A percentile compares a stretch with the other conserved stretches of the same genome.
Conservation (phyloP, 1,284 basidiomycete genomes). For the Stereum hirsutum region DNA sequence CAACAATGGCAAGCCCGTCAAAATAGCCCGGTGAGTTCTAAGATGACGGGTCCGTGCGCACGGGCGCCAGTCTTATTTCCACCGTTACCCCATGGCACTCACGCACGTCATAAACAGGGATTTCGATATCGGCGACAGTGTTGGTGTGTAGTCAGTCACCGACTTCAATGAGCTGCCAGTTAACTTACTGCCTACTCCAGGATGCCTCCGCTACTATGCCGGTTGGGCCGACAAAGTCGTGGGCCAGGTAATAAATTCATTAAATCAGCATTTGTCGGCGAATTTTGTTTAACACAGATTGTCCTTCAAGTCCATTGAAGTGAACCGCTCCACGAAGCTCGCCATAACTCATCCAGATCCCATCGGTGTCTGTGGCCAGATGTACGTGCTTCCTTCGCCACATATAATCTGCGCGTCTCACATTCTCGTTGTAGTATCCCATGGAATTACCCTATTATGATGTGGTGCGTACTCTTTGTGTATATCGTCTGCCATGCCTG, state of each 20-base stretch:
- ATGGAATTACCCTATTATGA: conserved; percentile 89
- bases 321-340: conserved; percentile 72
- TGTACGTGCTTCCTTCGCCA: conserved; percentile 37
- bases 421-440: conserved; percentile 49
- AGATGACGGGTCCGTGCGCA: no score
- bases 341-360: conserved; percentile 89
- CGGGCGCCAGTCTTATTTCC: neutral
- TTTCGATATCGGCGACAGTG: conserved; percentile 78
- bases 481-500: neutral
- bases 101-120: conserved; percentile 38
- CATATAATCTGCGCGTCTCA: neutral
- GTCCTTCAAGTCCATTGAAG: conserved; percentile 57
- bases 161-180: no score
- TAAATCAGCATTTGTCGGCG: neutral
- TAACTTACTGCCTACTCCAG: no score
- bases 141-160: no score
- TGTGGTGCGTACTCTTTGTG: conserved; percentile 52
- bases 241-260: conserved; percentile 30
- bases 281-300: neutral
- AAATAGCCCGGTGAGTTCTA: conserved; percentile 60
- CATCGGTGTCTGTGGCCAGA: conserved; percentile 88
- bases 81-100: neutral
- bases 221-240: conserved; percentile 52
- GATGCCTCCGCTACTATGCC: conserved; percentile 78
- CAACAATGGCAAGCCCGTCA: conserved; percentile 82